phyloP scores from a whole-genome alignment of 2,329 filamentous ascomycete species.

The Phialophora chinensis region DNA sequence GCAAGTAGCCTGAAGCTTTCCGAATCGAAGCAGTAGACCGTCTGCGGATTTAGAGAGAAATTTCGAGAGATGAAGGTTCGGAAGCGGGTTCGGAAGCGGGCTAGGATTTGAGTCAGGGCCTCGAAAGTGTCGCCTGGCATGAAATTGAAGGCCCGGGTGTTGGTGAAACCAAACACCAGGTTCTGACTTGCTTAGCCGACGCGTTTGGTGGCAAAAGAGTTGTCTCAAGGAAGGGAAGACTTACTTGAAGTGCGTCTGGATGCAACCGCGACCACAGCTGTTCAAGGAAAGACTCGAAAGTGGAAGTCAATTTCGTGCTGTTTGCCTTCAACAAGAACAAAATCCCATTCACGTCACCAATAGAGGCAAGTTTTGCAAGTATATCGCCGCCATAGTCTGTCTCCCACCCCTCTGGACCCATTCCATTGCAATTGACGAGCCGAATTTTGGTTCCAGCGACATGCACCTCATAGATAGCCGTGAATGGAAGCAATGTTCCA shows the following conservation, averaged over 20 bases:
- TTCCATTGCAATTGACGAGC: slow-evolving; percentile 53
- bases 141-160: slow-evolving; percentile 51
- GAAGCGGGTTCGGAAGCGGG: slow-evolving; percentile 1
- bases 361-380: slow-evolving; percentile 44
- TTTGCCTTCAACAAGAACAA: slow-evolving; percentile 54
- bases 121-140: slow-evolving; percentile 50
- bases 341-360: slow-evolving; percentile 51
- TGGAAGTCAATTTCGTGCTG: slow-evolving; percentile 46
- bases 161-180: slow-evolving; percentile 54
- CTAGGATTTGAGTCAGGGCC: slow-evolving; percentile 45
- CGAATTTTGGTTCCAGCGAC: slow-evolving; percentile 44
- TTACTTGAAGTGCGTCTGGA: slow-evolving; percentile 42
- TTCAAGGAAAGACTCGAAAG: slow-evolving; percentile 51
- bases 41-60: slow-evolving; percentile 28
- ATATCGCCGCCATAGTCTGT: slow-evolving; percentile 53
- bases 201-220: not conserved
- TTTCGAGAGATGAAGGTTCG: too few relatives aligned
- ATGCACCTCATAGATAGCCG: not conserved
- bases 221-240: not conserved
- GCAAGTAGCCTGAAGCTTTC: slow-evolving; percentile 54
- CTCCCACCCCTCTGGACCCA: slow-evolving; percentile 49
- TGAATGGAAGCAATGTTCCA: slow-evolving; percentile 34
- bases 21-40: slow-evolving; percentile 53
- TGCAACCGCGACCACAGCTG: slow-evolving; percentile 51
- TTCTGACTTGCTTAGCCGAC: slow-evolving; percentile 39